A percentile compares a stretch with the other conserved stretches of the same genome.
These are phyloP conservation scores for Elymus sibiricus DNA, from an alignment of 176 grass and related monocot species.

Conservation along the genomic window DNA sequence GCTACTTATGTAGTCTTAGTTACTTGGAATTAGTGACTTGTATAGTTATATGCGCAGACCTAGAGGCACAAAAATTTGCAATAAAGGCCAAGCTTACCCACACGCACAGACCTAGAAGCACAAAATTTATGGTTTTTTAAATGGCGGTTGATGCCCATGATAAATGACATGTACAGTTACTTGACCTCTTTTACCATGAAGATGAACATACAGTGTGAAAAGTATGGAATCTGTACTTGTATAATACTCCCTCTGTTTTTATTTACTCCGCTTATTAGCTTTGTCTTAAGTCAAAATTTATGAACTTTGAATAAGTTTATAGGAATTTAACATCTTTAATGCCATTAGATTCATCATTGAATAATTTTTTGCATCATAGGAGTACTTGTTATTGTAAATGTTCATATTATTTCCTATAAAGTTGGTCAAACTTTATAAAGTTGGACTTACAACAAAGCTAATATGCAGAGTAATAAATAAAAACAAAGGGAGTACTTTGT, in stretches of 20 bases:
- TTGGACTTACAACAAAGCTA: no score
- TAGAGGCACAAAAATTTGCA: neutral
- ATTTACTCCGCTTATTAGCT: no score
- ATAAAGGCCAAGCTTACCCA: neutral
- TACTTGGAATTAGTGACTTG: neutral
- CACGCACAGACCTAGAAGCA: neutral
- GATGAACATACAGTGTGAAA: neutral
- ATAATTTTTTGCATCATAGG: no score
- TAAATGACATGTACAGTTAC: neutral
- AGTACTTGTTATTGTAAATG: no score
- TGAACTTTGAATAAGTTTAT: no score
- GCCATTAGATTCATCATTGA: no score
- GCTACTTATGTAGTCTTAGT: neutral
- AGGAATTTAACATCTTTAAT: no score
- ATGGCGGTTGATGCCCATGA: neutral
- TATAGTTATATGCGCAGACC: neutral
- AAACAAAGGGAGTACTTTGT: neutral
- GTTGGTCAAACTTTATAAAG: no score
- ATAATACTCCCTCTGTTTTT: neutral
- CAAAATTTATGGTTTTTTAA: neutral
- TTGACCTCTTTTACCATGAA: neutral
- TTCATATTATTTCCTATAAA: no score
- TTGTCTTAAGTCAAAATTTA: no score
- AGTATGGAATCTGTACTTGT: neutral
- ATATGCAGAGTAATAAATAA: no score